Percentiles rank a stretch among this genome's conserved stretches.
Conservation (phyloP, 1,284 basidiomycete genomes). For the Trametes sp. region DNA sequence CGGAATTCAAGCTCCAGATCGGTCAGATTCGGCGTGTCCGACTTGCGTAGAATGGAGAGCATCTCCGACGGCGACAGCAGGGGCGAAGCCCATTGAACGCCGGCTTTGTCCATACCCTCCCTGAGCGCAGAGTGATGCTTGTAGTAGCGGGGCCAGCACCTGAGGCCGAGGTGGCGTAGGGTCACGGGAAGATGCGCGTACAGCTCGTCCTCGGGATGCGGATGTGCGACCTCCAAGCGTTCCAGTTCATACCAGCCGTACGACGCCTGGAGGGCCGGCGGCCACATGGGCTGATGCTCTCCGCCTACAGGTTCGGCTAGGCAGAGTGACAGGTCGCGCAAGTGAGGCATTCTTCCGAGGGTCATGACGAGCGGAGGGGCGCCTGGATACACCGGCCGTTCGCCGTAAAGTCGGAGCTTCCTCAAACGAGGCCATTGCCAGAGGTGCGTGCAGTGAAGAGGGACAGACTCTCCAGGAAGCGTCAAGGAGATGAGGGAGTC, state of each 20-base stretch:
- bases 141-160: slow-evolving; percentile 16
- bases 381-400: background rate
- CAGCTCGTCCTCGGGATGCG: slow-evolving; percentile 12
- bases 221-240: background rate
- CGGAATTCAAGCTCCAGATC: slow-evolving; percentile 6
- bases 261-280: background rate
- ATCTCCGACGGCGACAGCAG: slow-evolving; percentile 1
- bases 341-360: slow-evolving; percentile 1
- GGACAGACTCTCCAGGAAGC: background rate
- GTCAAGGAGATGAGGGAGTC: background rate
- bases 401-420: background rate
- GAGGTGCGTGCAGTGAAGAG: background rate
- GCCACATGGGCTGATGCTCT: background rate
- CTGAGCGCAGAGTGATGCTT: background rate
- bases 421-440: background rate
- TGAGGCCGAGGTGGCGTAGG: background rate
- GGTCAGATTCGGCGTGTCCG: background rate
- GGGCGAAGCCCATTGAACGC: background rate
- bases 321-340: background rate
- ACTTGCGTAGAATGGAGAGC: slow-evolving; percentile 5
- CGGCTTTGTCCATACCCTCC: background rate
- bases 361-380: background rate
- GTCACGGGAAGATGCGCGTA: background rate
- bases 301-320: background rate
- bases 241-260: slow-evolving; percentile 10